Base-by-base conservation (phyloP, 2,329 filamentous ascomycete species). In the Ascocoryne sarcoides region DNA sequence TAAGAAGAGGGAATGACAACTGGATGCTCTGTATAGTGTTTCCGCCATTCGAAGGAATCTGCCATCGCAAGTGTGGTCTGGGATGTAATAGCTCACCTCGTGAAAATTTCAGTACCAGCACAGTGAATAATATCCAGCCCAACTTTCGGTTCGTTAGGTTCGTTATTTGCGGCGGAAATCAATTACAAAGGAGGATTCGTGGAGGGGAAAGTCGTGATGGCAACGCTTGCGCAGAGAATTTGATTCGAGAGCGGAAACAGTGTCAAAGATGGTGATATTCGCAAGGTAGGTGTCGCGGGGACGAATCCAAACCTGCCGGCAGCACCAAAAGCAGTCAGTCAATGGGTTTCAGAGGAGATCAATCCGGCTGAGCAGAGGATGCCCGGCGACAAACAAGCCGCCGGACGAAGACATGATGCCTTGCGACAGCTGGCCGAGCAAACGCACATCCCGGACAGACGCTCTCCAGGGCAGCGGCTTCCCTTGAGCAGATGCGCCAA, bases 231-330 rank as follows among this genome's bases (percentile, higher is more conserved):
- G 52, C 46, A 47, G 45, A 51, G 19, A 47, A 50, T 44, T n/a
- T n/a, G n/a, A n/a, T n/a, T 54, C 48, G 49, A 49, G 32, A 47
- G 46, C 43, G 49, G 43, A 44, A 48, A 23, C n/a, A 40, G 39
- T 32, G 42, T 50, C 42, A 53, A 51, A 51, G 47, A 56, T 53
- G 46, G 44, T 48, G 47, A 46, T 37, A 44, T 46, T 55, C 49
- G 52, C 51, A 48, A 46, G 50, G 53, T 54, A 45, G 49, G 35
- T 53, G 53, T 46, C 51, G 45, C 44, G 47, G 40, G 46, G 49
- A 52, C 50, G 43, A 53, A 42, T 54, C 52, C 53, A 52, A 55
- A 57, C 52, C 57, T 58, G 44, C 38, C 37, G 36, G 43, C 32
- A 43, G 38, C 32, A 43, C 35, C 32, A 39, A 32, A 46, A 33